Evolutionary conservation across 345 rosid species (phyloP).

Genomic region (Carallia pectinifolia): DNA sequence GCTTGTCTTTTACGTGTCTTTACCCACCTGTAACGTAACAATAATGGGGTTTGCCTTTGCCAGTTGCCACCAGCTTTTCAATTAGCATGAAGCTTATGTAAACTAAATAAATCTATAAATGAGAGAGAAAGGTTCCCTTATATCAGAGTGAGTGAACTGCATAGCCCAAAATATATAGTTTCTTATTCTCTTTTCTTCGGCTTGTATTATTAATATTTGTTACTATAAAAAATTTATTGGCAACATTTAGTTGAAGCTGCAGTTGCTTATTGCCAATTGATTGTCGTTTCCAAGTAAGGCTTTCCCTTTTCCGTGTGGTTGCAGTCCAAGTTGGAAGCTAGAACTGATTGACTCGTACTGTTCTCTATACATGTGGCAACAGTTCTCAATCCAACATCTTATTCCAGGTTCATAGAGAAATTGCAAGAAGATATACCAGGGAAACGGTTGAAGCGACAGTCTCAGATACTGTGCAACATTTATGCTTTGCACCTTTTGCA

Average conservation of each 20-base stretch:
- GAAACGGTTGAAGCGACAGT: constrained; percentile 73
- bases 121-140: too few relatives aligned
- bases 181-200: too few relatives aligned
- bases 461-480: constrained; percentile 61
- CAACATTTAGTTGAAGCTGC: constrained; percentile 70
- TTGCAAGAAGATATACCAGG: constrained; percentile 79
- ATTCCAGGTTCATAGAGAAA: constrained; percentile 79
- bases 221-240: too few relatives aligned
- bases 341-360: not conserved
- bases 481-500: constrained; percentile 78
- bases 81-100: too few relatives aligned
- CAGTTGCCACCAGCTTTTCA: too few relatives aligned
- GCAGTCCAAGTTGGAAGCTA: not conserved
- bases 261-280: constrained; percentile 89
- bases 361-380: not conserved
- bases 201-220: too few relatives aligned
- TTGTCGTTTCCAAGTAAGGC: constrained; percentile 91
- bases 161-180: too few relatives aligned
- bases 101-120: too few relatives aligned
- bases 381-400: not conserved
- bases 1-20: too few relatives aligned
- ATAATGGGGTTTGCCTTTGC: too few relatives aligned
- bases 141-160: too few relatives aligned
- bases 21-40: too few relatives aligned
- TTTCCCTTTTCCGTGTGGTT: not conserved